A percentile compares a stretch with the other conserved stretches of the same genome.
phyloP scores from a whole-genome alignment of 805 yeast species.

The Saccharomycopsis sp. region DNA sequence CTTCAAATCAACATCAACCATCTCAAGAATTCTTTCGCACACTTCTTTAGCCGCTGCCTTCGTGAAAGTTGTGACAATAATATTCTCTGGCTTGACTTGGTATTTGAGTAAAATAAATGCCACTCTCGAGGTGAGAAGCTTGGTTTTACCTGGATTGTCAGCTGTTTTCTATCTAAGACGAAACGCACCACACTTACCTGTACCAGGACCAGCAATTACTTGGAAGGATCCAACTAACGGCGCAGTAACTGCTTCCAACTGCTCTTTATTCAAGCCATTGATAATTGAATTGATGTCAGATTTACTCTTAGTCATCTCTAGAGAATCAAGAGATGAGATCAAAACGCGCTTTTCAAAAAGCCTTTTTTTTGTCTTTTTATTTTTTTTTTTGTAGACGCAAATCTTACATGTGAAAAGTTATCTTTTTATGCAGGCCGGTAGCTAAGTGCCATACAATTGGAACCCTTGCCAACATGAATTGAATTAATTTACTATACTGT shows the following conservation, averaged over 20 bases:
- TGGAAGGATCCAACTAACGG: slow-evolving; percentile 38
- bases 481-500: too few relatives aligned
- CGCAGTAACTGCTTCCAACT: slow-evolving; percentile 37
- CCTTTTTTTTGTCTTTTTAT: too few relatives aligned
- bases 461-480: too few relatives aligned
- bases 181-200: slow-evolving; percentile 31
- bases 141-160: slow-evolving; percentile 64
- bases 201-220: slow-evolving; percentile 61
- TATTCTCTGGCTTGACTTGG: slow-evolving; percentile 47
- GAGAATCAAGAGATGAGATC: too few relatives aligned
- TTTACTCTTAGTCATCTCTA: too few relatives aligned
- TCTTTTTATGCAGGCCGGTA: too few relatives aligned
- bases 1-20: slow-evolving; percentile 33
- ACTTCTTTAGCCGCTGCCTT: slow-evolving; percentile 88
- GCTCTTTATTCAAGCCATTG: slow-evolving; percentile 33
- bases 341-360: too few relatives aligned
- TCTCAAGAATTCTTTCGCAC: slow-evolving; percentile 46
- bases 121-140: slow-evolving; percentile 72
- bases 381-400: too few relatives aligned
- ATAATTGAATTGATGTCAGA: too few relatives aligned
- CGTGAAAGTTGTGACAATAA: slow-evolving; percentile 88
- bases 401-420: too few relatives aligned
- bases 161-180: not conserved
- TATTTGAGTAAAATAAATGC: slow-evolving; percentile 54
- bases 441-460: too few relatives aligned